phyloP scores from a whole-genome alignment of 257 asterid species.

The Mentha longifolia region DNA sequence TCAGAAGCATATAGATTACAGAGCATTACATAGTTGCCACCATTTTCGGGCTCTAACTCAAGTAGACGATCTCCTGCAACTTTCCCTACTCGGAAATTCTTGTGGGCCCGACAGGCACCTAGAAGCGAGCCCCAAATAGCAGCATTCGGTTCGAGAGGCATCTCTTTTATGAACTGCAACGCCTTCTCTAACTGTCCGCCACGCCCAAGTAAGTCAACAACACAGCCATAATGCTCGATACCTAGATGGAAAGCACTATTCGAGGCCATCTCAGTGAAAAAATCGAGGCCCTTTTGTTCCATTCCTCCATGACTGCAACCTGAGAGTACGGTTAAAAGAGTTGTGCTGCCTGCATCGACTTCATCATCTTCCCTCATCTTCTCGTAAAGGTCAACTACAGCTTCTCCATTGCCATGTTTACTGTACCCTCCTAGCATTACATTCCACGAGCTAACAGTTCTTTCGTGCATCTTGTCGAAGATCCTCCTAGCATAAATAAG shows the following conservation, averaged over 20 bases:
- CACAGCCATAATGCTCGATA: constrained; percentile 88
- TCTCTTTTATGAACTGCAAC: constrained; percentile 58
- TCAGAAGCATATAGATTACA: constrained; percentile 69
- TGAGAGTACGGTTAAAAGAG: constrained; percentile 69
- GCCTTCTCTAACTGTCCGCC: constrained; percentile 79
- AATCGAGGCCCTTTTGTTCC: constrained; percentile 63
- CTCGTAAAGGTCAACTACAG: constrained; percentile 59
- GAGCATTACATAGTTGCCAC: constrained; percentile 70
- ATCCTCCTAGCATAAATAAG: constrained; percentile 71
- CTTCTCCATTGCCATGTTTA: constrained; percentile 71
- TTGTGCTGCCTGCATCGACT: constrained; percentile 57
- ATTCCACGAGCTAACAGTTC: constrained; percentile 82
- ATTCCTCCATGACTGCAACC: constrained; percentile 93
- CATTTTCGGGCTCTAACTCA: constrained; percentile 73
- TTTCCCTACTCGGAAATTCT: constrained; percentile 59
- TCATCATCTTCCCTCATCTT: constrained; percentile 57
- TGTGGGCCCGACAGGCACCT: constrained; percentile 83
- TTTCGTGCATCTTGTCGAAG: constrained; percentile 61
- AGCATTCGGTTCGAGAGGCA: constrained; percentile 82
- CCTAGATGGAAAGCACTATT: constrained; percentile 45
- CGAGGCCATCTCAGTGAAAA: constrained; percentile 54
- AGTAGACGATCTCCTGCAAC: constrained; percentile 63
- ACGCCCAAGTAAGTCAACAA: constrained; percentile 86
- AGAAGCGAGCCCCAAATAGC: constrained; percentile 89
- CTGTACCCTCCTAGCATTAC: constrained; percentile 80